phyloP scores from a whole-genome alignment of 495 filamentous ascomycete species.

The Penicillium cinerascens region DNA sequence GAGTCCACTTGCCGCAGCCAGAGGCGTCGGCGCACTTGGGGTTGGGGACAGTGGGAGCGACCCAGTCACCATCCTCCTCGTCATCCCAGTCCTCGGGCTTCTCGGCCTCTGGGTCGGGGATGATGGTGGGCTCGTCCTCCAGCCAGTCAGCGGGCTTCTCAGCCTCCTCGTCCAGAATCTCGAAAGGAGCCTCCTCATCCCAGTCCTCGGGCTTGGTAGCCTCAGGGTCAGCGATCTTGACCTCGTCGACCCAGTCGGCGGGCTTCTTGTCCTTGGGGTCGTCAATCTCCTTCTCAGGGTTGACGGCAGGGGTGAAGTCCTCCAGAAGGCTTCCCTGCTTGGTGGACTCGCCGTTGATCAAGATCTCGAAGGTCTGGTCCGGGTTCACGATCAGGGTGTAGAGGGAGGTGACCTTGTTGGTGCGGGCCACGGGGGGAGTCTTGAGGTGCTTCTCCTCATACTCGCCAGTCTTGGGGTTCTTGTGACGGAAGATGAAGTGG shows the following conservation, averaged over 20 bases:
- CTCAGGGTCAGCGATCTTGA: conserved; percentile 84
- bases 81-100: conserved; percentile 99
- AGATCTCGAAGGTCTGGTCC: conserved; percentile 90
- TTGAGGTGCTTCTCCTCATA: conserved; percentile 99
- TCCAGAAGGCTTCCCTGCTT: conserved; percentile 91
- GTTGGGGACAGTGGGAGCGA: conserved; percentile 89
- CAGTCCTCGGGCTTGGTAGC: conserved; percentile 97
- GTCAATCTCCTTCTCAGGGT: conserved; percentile 94
- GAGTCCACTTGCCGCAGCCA: conserved; percentile 91
- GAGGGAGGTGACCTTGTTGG: conserved; percentile 84
- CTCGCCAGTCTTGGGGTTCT: conserved; percentile 99
- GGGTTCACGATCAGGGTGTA: conserved; percentile 96
- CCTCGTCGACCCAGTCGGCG: conserved; percentile 90
- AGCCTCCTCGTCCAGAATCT: conserved; percentile 92
- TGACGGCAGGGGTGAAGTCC: conserved; percentile 89
- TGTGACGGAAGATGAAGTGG: conserved; percentile 99
- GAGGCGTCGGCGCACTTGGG: conserved; percentile 91
- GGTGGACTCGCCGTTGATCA: conserved; percentile 78
- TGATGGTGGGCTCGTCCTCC: conserved; percentile 77
- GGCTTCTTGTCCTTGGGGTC: conserved; percentile 96
- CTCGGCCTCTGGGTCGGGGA: conserved; percentile 93
- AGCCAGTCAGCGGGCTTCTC: conserved; percentile 94
- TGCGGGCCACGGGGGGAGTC: conserved; percentile 76
- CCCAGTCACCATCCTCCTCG: conserved; percentile 99
- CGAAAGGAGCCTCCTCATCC: conserved; percentile 97